A percentile compares a stretch with the other conserved stretches of the same genome.
Evolutionary conservation across 2,329 filamentous ascomycete genomes (phyloP).

Genomic region (Calonectria hawksworthii): DNA sequence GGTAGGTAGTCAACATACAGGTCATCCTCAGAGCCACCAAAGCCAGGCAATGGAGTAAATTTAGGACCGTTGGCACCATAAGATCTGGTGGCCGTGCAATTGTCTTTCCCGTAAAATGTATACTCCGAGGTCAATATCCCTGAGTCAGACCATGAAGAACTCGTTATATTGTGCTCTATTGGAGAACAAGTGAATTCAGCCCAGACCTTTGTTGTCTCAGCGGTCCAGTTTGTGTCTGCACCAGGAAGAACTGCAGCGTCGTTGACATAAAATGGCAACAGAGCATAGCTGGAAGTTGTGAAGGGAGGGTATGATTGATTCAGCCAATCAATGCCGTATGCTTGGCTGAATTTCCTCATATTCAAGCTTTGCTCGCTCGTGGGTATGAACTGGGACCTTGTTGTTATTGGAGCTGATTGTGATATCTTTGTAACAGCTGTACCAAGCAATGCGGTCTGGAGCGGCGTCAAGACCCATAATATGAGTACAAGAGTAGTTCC

Average conservation of each 20-base stretch:
- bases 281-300: background rate
- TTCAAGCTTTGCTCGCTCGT: background rate
- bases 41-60: background rate
- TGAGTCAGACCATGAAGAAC: background rate
- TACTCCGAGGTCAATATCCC: background rate
- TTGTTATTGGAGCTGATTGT: background rate
- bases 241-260: background rate
- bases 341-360: background rate
- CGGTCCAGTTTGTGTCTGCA: background rate
- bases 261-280: background rate
- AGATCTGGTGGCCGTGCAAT: background rate
- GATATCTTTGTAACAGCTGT: background rate
- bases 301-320: background rate
- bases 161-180: background rate
- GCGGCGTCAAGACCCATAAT: background rate
- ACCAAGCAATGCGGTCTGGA: background rate
- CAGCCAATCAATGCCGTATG: background rate
- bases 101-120: background rate
- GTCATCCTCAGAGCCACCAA: background rate
- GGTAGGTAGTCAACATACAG: background rate
- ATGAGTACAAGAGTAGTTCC: background rate
- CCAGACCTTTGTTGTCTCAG: slow-evolving; percentile 11
- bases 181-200: slow-evolving; percentile 1
- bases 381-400: background rate
- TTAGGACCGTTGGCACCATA: background rate